Conservation (phyloP, 2,329 filamentous ascomycete species). For the Curvularia hawaiiensis region DNA sequence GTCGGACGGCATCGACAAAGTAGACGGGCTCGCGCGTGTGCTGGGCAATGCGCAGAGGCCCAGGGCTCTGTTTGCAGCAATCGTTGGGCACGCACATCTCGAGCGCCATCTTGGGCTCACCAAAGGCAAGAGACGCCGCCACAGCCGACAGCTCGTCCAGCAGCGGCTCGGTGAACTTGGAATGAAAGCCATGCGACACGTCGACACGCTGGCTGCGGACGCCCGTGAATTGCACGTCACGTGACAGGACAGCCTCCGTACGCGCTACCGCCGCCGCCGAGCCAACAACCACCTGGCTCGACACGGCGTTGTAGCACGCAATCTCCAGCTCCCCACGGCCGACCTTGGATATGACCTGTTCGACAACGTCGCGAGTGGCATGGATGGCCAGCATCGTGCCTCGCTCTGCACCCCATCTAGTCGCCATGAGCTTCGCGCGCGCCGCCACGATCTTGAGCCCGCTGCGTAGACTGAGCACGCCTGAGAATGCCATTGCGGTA, state of each 20-base stretch:
- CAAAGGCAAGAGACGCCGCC: slow-evolving; percentile 15
- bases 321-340: slow-evolving; percentile 32
- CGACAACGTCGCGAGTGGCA: background rate
- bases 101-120: background rate
- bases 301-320: slow-evolving; percentile 50
- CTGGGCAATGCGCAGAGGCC: slow-evolving; percentile 3
- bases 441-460: slow-evolving; percentile 43
- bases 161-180: slow-evolving; percentile 34
- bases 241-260: background rate
- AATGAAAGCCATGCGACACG: slow-evolving; percentile 33
- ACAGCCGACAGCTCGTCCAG: slow-evolving; percentile 15
- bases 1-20: slow-evolving; percentile 16
- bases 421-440: slow-evolving; percentile 38
- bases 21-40: slow-evolving; percentile 4
- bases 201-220: slow-evolving; percentile 22
- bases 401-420: slow-evolving; percentile 25
- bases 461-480: slow-evolving; percentile 36
- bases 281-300: slow-evolving; percentile 50
- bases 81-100: slow-evolving; percentile 3
- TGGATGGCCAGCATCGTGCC: slow-evolving; percentile 31
- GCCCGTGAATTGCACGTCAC: background rate
- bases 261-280: slow-evolving; percentile 21
- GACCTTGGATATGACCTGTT: background rate
- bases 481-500: slow-evolving; percentile 44
- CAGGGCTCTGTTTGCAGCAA: background rate